A percentile compares a stretch with the other conserved stretches of the same genome.
Conservation (phyloP, 2,329 filamentous ascomycete species). For the Paecilomyces formosus region DNA sequence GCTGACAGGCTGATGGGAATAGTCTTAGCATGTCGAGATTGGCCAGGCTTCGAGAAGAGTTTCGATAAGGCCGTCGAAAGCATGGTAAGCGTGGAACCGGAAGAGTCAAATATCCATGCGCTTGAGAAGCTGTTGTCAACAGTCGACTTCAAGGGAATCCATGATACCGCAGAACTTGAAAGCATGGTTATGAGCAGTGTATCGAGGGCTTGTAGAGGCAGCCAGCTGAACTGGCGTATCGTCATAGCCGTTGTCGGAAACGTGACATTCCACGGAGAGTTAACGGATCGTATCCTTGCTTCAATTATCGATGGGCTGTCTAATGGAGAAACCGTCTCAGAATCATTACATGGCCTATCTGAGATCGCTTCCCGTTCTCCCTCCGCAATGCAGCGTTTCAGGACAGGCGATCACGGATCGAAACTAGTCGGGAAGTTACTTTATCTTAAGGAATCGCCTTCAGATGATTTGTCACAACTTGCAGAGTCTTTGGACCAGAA, state of each 20-base stretch:
- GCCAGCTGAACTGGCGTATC: slow-evolving; percentile 29
- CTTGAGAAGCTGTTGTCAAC: slow-evolving; percentile 32
- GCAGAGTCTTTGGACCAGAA: slow-evolving; percentile 26
- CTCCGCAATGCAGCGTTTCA: slow-evolving; percentile 35
- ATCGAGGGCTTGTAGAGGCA: slow-evolving; percentile 27
- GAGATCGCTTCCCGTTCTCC: slow-evolving; percentile 35
- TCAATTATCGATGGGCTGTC: slow-evolving; percentile 35
- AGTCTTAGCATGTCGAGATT: slow-evolving; percentile 49
- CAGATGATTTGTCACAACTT: slow-evolving; percentile 43
- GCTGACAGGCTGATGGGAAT: slow-evolving; percentile 58
- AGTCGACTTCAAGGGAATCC: slow-evolving; percentile 29
- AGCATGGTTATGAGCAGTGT: slow-evolving; percentile 28
- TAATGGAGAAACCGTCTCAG: slow-evolving; percentile 24
- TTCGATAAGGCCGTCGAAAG: slow-evolving; percentile 28
- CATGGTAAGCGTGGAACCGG: slow-evolving; percentile 24
- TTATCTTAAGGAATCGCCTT: slow-evolving; percentile 45
- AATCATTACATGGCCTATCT: slow-evolving; percentile 39
- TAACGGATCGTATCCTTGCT: slow-evolving; percentile 29
- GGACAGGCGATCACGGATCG: slow-evolving; percentile 39
- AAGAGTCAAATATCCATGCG: slow-evolving; percentile 23
- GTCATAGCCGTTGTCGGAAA: slow-evolving; percentile 33
- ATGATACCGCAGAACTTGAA: slow-evolving; percentile 25
- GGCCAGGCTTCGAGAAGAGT: slow-evolving; percentile 32
- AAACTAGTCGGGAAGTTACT: slow-evolving; percentile 46
- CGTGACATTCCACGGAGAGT: slow-evolving; percentile 21